Conservation (phyloP, 1,139 yeast species). For the Hemisphaericaspora xylofermentans region DNA sequence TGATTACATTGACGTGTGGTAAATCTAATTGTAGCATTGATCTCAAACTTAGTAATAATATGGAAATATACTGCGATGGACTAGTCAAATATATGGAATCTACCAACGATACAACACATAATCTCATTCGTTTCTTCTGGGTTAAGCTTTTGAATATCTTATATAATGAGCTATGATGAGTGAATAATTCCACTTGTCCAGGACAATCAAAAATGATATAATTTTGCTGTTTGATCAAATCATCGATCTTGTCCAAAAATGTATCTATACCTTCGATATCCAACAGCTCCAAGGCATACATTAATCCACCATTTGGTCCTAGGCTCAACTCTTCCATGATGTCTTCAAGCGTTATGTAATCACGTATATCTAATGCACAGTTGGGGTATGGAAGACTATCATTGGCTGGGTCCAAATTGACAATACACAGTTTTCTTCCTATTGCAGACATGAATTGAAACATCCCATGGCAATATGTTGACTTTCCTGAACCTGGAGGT, state of each 20-base stretch:
- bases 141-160: constrained; percentile 35
- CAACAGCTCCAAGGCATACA: constrained; percentile 80
- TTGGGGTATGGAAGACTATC: constrained; percentile 72
- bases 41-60: constrained; percentile 75
- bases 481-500: constrained; percentile 97
- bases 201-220: constrained; percentile 88
- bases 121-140: constrained; percentile 59
- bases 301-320: constrained; percentile 96
- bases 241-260: constrained; percentile 57
- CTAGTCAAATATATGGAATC: constrained; percentile 84
- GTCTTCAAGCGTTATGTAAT: constrained; percentile 82
- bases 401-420: constrained; percentile 95
- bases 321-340: constrained; percentile 76
- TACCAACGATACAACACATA: constrained; percentile 83
- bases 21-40: constrained; percentile 49
- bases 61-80: constrained; percentile 89
- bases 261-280: constrained; percentile 46
- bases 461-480: constrained; percentile 92
- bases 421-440: constrained; percentile 79
- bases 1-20: constrained; percentile 55
- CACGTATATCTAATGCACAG: constrained; percentile 84
- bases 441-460: constrained; percentile 89
- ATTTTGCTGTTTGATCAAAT: constrained; percentile 56
- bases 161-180: constrained; percentile 43
- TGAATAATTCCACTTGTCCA: constrained; percentile 50